A percentile compares a stretch with the other conserved stretches of the same genome.
Evolutionary conservation across 169 alveolate genomes (phyloP).

Genomic region (Miamiensis avidus): DNA sequence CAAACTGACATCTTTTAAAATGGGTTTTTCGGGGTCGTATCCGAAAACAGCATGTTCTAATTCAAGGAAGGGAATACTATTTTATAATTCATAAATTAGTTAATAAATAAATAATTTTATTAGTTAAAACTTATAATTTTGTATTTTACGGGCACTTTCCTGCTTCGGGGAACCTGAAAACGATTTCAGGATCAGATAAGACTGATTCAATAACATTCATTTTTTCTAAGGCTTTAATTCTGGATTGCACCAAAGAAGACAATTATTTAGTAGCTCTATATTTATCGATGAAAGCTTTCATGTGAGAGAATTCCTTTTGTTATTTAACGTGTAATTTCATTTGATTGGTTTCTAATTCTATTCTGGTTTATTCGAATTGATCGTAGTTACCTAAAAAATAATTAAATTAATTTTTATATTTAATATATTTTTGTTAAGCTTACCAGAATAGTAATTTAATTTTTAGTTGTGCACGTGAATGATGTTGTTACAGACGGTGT

Average conservation of each 20-base stretch:
- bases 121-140: too few species aligned
- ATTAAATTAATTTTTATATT: too few species aligned
- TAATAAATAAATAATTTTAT: too few species aligned
- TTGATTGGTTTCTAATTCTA: constrained; percentile 85
- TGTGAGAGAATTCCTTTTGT: constrained; percentile 87
- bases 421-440: too few species aligned
- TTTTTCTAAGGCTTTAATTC: constrained; percentile 91
- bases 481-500: constrained; percentile 94
- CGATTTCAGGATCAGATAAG: constrained; percentile 89
- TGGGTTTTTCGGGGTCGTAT: constrained; percentile 47
- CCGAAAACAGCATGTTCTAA: constrained; percentile 59
- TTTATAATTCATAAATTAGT: too few species aligned
- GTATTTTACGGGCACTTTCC: constrained; percentile 85
- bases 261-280: constrained; percentile 92
- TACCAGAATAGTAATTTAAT: constrained; percentile 88
- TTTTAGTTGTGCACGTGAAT: constrained; percentile 89
- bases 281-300: constrained; percentile 93
- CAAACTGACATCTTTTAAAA: constrained; percentile 60
- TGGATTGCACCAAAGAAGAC: constrained; percentile 93
- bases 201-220: constrained; percentile 93
- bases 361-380: constrained; percentile 89
- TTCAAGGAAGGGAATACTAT: constrained; percentile 87
- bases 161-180: constrained; percentile 89
- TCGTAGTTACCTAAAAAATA: constrained; percentile 96
- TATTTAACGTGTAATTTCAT: constrained; percentile 88